Evolutionary conservation across 192 early-diverging fungal genomes (phyloP).

Genomic region (Pilobolus umbonatus): DNA sequence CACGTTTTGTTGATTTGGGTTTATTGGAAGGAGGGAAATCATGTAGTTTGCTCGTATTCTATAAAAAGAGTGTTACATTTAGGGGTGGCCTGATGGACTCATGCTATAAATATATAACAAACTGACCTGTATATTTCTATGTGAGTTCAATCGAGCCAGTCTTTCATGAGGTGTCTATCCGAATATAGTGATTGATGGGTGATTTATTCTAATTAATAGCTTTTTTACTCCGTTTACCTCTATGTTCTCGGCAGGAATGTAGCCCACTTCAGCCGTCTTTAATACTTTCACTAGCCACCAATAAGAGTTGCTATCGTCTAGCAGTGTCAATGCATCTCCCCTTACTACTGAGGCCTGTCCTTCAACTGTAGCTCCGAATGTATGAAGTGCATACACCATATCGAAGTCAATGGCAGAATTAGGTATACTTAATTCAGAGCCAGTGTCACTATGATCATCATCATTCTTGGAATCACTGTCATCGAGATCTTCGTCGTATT

Average conservation of each 20-base stretch:
- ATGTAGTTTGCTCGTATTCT: not conserved
- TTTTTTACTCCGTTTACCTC: slow-evolving; percentile 47
- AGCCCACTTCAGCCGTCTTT: slow-evolving; percentile 73
- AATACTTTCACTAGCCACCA: slow-evolving; percentile 73
- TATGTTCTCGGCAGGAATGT: slow-evolving; percentile 86
- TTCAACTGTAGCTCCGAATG: slow-evolving; percentile 80
- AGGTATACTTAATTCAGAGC: slow-evolving; percentile 43
- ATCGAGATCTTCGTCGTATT: slow-evolving; percentile 35
- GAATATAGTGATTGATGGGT: too few species aligned
- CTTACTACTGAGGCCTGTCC: slow-evolving; percentile 79
- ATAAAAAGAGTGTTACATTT: too few species aligned
- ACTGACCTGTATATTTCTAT: slow-evolving; percentile 47
- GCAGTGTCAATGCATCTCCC: slow-evolving; percentile 70
- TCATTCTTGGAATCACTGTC: slow-evolving; percentile 16
- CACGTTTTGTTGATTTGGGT: slow-evolving; percentile 16
- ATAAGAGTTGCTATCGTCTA: slow-evolving; percentile 83
- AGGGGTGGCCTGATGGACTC: too few species aligned
- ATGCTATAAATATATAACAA: not conserved
- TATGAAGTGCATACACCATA: slow-evolving; percentile 80
- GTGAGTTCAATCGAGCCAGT: slow-evolving; percentile 72
- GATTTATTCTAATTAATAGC: too few species aligned
- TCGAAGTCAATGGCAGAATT: slow-evolving; percentile 68
- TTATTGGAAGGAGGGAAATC: slow-evolving; percentile 18
- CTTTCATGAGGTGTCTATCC: slow-evolving; percentile 72
- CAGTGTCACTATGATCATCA: slow-evolving; percentile 33